Evolutionary conservation across 306 rosid genomes (phyloP).

Genomic region (apple (Malus domestica)): DNA sequence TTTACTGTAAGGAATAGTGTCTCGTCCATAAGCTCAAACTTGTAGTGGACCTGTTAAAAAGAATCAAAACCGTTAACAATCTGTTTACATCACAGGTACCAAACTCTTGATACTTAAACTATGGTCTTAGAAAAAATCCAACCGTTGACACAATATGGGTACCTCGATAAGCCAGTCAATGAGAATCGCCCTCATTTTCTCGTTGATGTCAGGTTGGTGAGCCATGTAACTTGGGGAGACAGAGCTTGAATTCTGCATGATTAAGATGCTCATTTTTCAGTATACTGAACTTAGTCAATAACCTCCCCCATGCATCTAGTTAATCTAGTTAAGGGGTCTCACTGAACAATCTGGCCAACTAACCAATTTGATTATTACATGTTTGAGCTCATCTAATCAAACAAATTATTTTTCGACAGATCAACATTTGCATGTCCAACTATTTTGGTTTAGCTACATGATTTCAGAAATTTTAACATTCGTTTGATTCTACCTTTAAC

Average conservation of each 20-base stretch:
- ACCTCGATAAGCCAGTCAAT: constrained; percentile 65
- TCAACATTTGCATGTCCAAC: background rate
- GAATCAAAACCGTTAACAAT: background rate
- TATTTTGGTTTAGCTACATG: background rate
- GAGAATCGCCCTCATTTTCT: constrained; percentile 56
- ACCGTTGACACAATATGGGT: background rate
- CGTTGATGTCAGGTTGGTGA: constrained; percentile 46
- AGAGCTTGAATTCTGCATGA: constrained; percentile 31
- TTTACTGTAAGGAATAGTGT: constrained; percentile 47
- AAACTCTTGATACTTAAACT: background rate
- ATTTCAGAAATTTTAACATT: too few species aligned
- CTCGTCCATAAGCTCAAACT: constrained; percentile 63
- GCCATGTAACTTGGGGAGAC: constrained; percentile 37
- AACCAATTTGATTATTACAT: background rate
- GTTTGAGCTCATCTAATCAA: background rate
- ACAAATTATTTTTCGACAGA: background rate
- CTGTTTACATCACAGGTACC: background rate
- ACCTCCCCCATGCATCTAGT: background rate
- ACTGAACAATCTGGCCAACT: background rate
- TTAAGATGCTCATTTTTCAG: background rate
- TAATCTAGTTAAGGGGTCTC: background rate
- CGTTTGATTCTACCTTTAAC: too few species aligned
- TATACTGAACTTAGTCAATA: background rate
- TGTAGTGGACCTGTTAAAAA: constrained; percentile 47
- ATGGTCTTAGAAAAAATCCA: background rate